Conservation (phyloP, 1,284 basidiomycete genomes). For the Pseudozyma sp. region DNA sequence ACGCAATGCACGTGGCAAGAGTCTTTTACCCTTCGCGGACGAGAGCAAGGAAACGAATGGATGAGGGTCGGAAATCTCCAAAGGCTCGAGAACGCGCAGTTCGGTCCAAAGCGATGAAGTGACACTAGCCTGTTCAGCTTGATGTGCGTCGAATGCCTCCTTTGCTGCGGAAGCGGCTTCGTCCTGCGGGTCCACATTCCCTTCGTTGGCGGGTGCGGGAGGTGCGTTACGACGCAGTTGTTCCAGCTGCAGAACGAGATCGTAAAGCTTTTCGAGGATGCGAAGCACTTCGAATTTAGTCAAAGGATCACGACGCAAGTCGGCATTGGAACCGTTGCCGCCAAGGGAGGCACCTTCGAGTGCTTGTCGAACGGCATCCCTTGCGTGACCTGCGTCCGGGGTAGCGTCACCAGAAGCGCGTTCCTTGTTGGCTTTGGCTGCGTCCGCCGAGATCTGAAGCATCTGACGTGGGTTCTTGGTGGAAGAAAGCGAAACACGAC, state of each 20-base stretch:
- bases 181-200: slow-evolving; percentile 69
- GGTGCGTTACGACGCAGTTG: slow-evolving; percentile 86
- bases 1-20: slow-evolving; percentile 89
- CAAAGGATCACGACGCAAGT: slow-evolving; percentile 72
- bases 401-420: slow-evolving; percentile 22
- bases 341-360: slow-evolving; percentile 61
- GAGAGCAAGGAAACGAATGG: slow-evolving; percentile 93
- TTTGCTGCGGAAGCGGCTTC: slow-evolving; percentile 29
- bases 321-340: slow-evolving; percentile 72
- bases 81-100: slow-evolving; percentile 85
- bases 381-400: slow-evolving; percentile 34
- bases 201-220: slow-evolving; percentile 56
- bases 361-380: slow-evolving; percentile 63
- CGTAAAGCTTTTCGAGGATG: slow-evolving; percentile 87
- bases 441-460: slow-evolving; percentile 79
- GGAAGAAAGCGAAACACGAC: slow-evolving; percentile 88
- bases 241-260: slow-evolving; percentile 84
- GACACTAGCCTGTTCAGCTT: slow-evolving; percentile 49
- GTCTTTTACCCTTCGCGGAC: slow-evolving; percentile 90
- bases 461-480: slow-evolving; percentile 94
- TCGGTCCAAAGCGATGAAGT: slow-evolving; percentile 77
- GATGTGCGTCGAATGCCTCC: slow-evolving; percentile 34
- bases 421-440: slow-evolving; percentile 37
- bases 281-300: slow-evolving; percentile 82
- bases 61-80: slow-evolving; percentile 95